Evolutionary conservation across 78 protist species (phyloP).

Genomic region (Dictyostelium discoideum): DNA sequence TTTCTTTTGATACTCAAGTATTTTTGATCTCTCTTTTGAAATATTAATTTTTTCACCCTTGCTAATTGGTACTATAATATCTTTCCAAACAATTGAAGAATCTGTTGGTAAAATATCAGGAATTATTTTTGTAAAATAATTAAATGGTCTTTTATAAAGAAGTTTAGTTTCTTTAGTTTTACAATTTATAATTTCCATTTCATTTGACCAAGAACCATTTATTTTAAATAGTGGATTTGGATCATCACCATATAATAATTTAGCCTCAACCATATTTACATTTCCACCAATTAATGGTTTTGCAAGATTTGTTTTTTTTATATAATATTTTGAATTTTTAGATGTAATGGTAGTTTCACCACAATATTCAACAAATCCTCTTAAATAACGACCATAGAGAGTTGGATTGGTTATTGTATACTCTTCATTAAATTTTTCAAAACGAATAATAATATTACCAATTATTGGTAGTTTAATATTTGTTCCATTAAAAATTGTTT

Average conservation of each 20-base stretch:
- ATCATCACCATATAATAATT: background rate
- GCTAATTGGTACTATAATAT: background rate
- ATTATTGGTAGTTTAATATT: background rate
- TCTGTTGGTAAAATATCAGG: background rate
- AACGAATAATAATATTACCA: background rate
- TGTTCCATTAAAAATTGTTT: background rate
- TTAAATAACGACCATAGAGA: background rate
- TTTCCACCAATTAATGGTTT: background rate
- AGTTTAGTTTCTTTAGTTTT: background rate
- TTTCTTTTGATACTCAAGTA: background rate
- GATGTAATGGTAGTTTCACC: background rate
- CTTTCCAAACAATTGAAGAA: slow-evolving; percentile 2
- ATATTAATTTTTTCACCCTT: background rate
- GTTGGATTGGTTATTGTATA: background rate
- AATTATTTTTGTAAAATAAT: background rate
- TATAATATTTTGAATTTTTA: background rate
- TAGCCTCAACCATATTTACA: background rate
- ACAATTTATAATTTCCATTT: background rate
- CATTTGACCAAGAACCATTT: background rate
- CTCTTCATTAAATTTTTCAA: background rate
- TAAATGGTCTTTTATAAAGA: background rate
- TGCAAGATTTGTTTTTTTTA: background rate
- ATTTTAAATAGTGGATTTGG: background rate
- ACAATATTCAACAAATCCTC: background rate
- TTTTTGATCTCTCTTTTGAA: background rate